Percentiles rank a stretch among this genome's conserved stretches.
Evolutionary conservation across 345 rosid genomes (phyloP).

Genomic region (Schrenkiella parvula): DNA sequence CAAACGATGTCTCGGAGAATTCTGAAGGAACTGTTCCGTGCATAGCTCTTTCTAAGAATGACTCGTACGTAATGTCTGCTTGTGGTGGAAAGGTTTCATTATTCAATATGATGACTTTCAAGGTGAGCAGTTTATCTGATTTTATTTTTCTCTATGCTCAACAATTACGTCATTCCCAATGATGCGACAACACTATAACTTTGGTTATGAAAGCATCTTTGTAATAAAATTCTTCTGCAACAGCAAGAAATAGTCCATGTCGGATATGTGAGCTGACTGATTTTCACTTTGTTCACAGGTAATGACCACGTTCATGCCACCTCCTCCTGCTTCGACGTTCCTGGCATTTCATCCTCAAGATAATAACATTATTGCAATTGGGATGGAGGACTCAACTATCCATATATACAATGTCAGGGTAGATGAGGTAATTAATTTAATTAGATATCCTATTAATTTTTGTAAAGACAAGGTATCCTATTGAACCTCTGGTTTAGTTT

Average conservation of each 20-base stretch:
- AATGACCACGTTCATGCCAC: constrained; percentile 57
- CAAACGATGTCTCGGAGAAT: constrained; percentile 66
- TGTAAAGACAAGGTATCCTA: not conserved
- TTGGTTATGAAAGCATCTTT: not conserved
- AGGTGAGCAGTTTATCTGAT: constrained; percentile 23
- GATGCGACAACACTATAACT: not conserved
- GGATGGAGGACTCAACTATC: constrained; percentile 53
- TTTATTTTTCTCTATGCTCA: not conserved
- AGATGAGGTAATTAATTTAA: constrained; percentile 41
- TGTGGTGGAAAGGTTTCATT: constrained; percentile 52
- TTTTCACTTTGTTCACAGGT: constrained; percentile 34
- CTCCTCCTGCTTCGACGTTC: constrained; percentile 56
- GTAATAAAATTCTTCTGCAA: not conserved
- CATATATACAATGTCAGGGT: constrained; percentile 55
- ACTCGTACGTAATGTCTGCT: constrained; percentile 61
- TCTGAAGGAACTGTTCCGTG: constrained; percentile 48
- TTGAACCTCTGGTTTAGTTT: not conserved
- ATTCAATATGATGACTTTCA: constrained; percentile 60
- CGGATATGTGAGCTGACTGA: not conserved
- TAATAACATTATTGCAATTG: constrained; percentile 55
- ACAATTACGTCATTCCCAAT: not conserved
- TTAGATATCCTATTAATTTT: not conserved
- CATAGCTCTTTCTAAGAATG: constrained; percentile 56
- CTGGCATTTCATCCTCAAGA: constrained; percentile 57
- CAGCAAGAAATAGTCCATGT: not conserved